Evolutionary conservation across 164 flowering plant genomes (phyloP), one percentile per base, ranked within the genome.

Genomic region (Berberis vulgaris): DNA sequence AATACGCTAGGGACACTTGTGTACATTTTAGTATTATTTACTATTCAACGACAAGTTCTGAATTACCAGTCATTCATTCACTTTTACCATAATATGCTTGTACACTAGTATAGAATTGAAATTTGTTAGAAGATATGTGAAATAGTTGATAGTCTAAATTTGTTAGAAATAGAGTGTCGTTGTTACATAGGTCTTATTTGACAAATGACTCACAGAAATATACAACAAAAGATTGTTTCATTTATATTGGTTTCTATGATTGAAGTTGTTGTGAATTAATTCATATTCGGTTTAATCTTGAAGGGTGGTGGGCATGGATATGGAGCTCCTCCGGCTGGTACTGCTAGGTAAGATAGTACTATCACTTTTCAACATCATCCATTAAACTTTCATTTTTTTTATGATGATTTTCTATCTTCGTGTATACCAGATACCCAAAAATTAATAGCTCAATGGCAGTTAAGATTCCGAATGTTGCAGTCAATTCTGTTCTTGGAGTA

Each of bases 301-400:
- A 60, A 82, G 86, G 83, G 75, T 60, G 71, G 64, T 56, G 65
- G 66, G 40, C 75, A 54, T 41, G 82, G 74, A 53, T 78, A 72
- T 66, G 80, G 74, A 64, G 58, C 69, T 60, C 80, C 64, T 62
- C 82, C 76, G 11, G 62, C 86, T 56, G 55, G 72, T 72, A 78
- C 77, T 61, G 13, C 79, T 53, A 68, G 82, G 89, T 85, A 80
- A 65, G 49, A 64, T 47, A 41, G 49, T 45, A 49, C 13, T 43
- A 26, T 26, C 26, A 26, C 10, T 54, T 60, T 40, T n/a, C 42
- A 5, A 45, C 40, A 41, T 41, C 49, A 45, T 62, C 46, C 1
- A 41, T 47, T 59, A 13, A 41, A 41, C 59, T 9, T 72, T 12
- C 45, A 47, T 46, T 3, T 68, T 68, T 66, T 67, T 64, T 60